Base-by-base conservation (phyloP, 768 basidiomycete genomes). In the Lentinus brumalis region DNA sequence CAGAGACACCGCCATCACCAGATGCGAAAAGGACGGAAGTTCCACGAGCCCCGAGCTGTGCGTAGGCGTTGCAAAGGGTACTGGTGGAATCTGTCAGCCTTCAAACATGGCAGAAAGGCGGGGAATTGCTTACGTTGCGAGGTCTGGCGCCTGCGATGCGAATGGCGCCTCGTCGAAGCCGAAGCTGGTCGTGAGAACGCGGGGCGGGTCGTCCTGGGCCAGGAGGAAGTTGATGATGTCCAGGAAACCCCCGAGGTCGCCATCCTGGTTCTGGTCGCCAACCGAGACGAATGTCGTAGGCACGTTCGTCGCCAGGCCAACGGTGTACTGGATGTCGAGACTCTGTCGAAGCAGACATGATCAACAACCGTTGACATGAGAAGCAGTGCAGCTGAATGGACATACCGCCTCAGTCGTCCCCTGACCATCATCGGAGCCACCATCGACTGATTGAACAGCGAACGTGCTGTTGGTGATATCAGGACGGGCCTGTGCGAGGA, bases 301-400 rank as follows among this genome's bases (percentile, higher is more conserved):
- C 5, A 78, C 75, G 29, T 66, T 70, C 16, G 70, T 68, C n/a
- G 73, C 71, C 45, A 77, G 50, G 15, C 76, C 75, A 44, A 76
- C 64, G 10, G 76, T 76, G 60, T 74, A 75, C 53, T 78, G 74
- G 46, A 71, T 74, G 61, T 78, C 77, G 29, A 78, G 68, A 62
- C 74, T 70, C 73, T 73, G 52, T 14, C 21, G 14, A n/a, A 38
- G 32, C 45, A 14, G 15, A 88, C 87, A 86, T 30, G 87, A 29
- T 74, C 68, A 0, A n/a, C 21, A 29, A 29, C 38, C 16, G 21
- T 35, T n/a, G 29, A 31, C 30, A n/a, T 8, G 3, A 14, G 40
- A 45, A 26, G 10, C 3, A 56, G 8, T n/a, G n/a, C 9, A 45
- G n/a, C 4, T 12, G 63, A 66, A 38, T 58, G 61, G 67, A 72